Percentiles rank a stretch among this genome's conserved stretches.
Evolutionary conservation across 805 yeast genomes (phyloP).

Genomic region (Zygosaccharomyces kombuchaensis): DNA sequence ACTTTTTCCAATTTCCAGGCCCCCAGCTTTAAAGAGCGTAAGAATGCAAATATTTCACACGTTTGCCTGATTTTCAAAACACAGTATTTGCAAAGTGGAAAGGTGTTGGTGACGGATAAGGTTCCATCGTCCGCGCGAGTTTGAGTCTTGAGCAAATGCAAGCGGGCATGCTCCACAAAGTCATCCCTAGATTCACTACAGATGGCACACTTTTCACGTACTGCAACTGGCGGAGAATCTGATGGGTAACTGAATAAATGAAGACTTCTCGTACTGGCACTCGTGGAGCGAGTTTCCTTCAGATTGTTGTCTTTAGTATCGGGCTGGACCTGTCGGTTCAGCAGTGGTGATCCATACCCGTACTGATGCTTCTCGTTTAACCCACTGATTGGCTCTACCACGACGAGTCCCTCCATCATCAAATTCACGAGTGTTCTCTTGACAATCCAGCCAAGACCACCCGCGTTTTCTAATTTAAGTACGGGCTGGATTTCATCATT

Average conservation of each 20-base stretch:
- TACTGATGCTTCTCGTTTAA: conserved; percentile 67
- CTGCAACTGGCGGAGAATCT: conserved; percentile 66
- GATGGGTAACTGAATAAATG: conserved; percentile 43
- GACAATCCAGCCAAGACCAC: conserved; percentile 58
- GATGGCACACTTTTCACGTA: conserved; percentile 68
- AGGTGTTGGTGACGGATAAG: conserved; percentile 35
- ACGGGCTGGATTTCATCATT: conserved; percentile 78
- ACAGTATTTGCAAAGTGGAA: conserved; percentile 80
- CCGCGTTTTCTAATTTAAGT: conserved; percentile 57
- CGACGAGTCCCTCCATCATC: conserved; percentile 73
- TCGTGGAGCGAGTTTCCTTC: background rate
- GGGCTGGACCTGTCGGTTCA: conserved; percentile 1
- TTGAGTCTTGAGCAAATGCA: conserved; percentile 59
- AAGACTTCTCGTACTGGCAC: conserved; percentile 25
- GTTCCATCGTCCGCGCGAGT: conserved; percentile 32
- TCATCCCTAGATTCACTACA: conserved; percentile 79
- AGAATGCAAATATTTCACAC: conserved; percentile 76
- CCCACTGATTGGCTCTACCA: conserved; percentile 83
- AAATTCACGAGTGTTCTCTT: conserved; percentile 58
- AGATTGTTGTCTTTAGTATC: background rate
- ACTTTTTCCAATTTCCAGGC: conserved; percentile 56
- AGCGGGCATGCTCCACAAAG: conserved; percentile 68
- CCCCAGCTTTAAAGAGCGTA: conserved; percentile 57
- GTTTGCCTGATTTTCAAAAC: conserved; percentile 71
- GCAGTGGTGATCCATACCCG: conserved; percentile 17